phyloP scores from a whole-genome alignment of 208 protist species.

The Leishmania martiniquensis region DNA sequence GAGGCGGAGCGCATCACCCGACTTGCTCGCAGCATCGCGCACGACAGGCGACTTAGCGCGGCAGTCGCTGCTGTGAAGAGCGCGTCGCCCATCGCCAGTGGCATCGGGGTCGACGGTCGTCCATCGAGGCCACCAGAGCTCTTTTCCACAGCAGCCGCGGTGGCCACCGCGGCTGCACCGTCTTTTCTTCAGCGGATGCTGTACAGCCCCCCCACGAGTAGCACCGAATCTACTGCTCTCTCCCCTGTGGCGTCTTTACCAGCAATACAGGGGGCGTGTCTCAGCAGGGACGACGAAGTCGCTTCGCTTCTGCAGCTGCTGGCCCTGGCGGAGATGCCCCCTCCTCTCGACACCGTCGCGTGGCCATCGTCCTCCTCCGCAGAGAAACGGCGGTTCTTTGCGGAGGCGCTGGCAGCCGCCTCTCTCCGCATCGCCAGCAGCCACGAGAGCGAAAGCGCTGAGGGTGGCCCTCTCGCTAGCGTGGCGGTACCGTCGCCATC shows the following conservation, averaged over 20 bases:
- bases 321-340: conserved; percentile 21
- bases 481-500: neutral
- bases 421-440: neutral
- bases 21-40: conserved; percentile 3
- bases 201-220: neutral
- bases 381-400: neutral
- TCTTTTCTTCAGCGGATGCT: conserved; percentile 10
- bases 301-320: conserved; percentile 20
- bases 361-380: neutral
- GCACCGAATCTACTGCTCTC: neutral
- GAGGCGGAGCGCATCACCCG: conserved; percentile 13
- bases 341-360: neutral
- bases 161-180: neutral
- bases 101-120: neutral
- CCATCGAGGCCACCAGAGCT: neutral
- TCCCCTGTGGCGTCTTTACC: neutral
- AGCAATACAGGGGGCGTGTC: neutral
- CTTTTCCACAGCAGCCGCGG: neutral
- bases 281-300: neutral
- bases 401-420: neutral
- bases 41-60: conserved; percentile 3
- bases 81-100: neutral
- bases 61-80: conserved; percentile 9
- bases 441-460: neutral
- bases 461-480: neutral